Evolutionary conservation across 768 basidiomycete genomes (phyloP).

Genomic region (Lactifluus hygrophoroides): DNA sequence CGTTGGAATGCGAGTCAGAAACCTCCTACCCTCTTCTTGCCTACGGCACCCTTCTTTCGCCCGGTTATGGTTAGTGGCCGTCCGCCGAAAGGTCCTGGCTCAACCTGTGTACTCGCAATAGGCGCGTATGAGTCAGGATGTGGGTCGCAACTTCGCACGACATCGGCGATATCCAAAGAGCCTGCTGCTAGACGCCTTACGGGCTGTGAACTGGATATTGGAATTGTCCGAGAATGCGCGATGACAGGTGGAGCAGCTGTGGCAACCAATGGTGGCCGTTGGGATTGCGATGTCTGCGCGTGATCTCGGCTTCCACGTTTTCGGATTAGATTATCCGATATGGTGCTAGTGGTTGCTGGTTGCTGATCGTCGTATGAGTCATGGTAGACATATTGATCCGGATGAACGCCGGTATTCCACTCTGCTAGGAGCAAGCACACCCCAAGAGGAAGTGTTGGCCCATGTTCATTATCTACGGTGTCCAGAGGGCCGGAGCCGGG

Average conservation of each 20-base stretch:
- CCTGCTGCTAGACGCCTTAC: not conserved
- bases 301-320: not conserved
- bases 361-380: constrained; percentile 42
- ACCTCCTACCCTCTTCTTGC: constrained; percentile 66
- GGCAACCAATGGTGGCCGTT: not conserved
- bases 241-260: not conserved
- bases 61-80: constrained; percentile 28
- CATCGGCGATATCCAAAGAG: not conserved
- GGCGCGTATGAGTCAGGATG: constrained; percentile 10
- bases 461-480: not conserved
- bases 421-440: constrained; percentile 58
- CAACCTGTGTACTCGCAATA: constrained; percentile 57
- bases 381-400: constrained; percentile 39
- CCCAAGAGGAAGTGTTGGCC: constrained; percentile 33
- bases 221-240: not conserved
- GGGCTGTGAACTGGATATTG: not conserved
- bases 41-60: constrained; percentile 42
- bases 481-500: not conserved
- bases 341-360: not conserved
- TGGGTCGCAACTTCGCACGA: not conserved
- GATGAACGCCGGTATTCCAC: constrained; percentile 53
- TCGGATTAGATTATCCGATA: not conserved
- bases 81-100: constrained; percentile 67
- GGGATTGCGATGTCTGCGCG: not conserved
- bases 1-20: constrained; percentile 42